A percentile compares a stretch with the other conserved stretches of the same genome.
Conservation (phyloP, 2,329 filamentous ascomycete genomes). For the Hypoxylon sp. region DNA sequence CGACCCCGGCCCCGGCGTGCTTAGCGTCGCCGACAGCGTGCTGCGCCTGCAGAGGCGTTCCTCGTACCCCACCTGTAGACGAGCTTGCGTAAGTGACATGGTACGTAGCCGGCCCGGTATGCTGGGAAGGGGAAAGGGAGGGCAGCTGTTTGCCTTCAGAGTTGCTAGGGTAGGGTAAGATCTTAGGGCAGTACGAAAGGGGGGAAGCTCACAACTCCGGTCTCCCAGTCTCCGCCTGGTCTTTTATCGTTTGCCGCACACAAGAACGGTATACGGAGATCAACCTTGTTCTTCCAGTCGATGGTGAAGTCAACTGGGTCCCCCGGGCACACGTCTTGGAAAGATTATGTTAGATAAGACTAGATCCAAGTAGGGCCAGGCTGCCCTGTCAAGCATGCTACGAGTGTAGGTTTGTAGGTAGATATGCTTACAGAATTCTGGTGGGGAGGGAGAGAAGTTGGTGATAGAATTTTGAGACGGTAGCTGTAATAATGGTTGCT, state of each 20-base stretch:
- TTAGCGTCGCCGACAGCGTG: constrained; percentile 74
- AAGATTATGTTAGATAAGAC: constrained; percentile 15
- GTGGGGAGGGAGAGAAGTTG: constrained; percentile 48
- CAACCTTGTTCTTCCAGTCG: constrained; percentile 59
- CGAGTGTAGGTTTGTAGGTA: neutral
- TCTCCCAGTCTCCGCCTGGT: constrained; percentile 83
- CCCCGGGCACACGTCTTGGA: constrained; percentile 57
- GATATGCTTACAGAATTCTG: constrained; percentile 52
- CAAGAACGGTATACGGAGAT: constrained; percentile 67
- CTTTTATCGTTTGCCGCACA: constrained; percentile 80
- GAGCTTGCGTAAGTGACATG: neutral
- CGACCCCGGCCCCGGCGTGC: constrained; percentile 63
- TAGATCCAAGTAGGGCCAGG: no score
- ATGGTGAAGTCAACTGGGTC: constrained; percentile 69
- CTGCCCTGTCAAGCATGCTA: no score
- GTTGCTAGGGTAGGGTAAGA: neutral
- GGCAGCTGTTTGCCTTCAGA: neutral
- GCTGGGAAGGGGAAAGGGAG: no score
- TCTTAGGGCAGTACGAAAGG: constrained; percentile 49
- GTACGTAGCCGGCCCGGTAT: neutral
- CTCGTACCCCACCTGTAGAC: constrained; percentile 61
- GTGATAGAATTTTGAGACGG: constrained; percentile 48
- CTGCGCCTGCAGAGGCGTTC: constrained; percentile 78
- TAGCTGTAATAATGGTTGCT: constrained; percentile 58
- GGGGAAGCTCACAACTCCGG: constrained; percentile 49